Evolutionary conservation across 805 yeast species (phyloP).

Genomic region (Lipomyces lipofer): DNA sequence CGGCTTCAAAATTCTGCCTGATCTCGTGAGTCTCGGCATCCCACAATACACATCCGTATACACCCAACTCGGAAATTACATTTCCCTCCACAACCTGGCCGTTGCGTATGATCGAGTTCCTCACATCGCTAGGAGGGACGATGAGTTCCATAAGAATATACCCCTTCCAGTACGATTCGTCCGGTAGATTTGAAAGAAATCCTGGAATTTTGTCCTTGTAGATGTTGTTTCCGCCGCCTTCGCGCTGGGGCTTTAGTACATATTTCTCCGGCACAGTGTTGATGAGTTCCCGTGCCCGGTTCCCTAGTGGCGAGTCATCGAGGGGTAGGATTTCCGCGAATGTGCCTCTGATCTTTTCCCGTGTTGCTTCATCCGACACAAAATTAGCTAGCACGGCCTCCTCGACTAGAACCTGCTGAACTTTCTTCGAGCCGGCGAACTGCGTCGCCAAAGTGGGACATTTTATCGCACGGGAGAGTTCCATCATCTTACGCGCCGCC

Average conservation of each 20-base stretch:
- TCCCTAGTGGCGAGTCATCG: slow-evolving; percentile 50
- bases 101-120: slow-evolving; percentile 70
- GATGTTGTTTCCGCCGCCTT: slow-evolving; percentile 97
- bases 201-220: slow-evolving; percentile 82
- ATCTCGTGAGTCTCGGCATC: slow-evolving; percentile 59
- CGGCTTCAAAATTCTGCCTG: slow-evolving; percentile 66
- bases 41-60: slow-evolving; percentile 81
- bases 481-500: slow-evolving; percentile 73
- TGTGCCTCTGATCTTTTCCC: slow-evolving; percentile 47
- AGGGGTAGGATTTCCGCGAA: slow-evolving; percentile 88
- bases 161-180: slow-evolving; percentile 74
- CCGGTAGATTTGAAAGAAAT: slow-evolving; percentile 60
- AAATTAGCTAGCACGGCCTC: slow-evolving; percentile 51
- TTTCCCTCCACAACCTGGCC: slow-evolving; percentile 66
- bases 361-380: slow-evolving; percentile 38
- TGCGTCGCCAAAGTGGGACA: slow-evolving; percentile 91
- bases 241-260: slow-evolving; percentile 96
- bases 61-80: slow-evolving; percentile 85
- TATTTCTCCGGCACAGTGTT: slow-evolving; percentile 55
- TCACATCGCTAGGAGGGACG: slow-evolving; percentile 61
- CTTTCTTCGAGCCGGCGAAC: slow-evolving; percentile 87
- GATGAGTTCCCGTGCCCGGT: slow-evolving; percentile 29
- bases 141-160: slow-evolving; percentile 94
- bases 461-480: slow-evolving; percentile 76
- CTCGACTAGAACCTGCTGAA: slow-evolving; percentile 83